A percentile compares a stretch with the other conserved stretches of the same genome.
Evolutionary conservation across 176 grass and related monocot genomes (phyloP).

Genomic region (Chloris gayana): DNA sequence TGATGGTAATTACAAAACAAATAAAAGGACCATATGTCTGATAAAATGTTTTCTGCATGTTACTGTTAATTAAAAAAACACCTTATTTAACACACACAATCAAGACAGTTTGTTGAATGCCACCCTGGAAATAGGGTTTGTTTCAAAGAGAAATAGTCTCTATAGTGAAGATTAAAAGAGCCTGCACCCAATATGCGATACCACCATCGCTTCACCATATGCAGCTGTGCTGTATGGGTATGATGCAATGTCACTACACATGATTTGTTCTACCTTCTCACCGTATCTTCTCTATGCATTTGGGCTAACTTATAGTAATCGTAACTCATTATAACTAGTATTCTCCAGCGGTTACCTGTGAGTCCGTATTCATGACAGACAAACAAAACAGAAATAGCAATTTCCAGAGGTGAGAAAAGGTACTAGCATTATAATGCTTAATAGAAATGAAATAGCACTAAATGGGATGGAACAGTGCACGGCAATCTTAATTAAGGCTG

Average conservation of each 20-base stretch:
- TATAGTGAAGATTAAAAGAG: too few relatives aligned
- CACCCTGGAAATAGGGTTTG: neutral
- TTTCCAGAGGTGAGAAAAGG: neutral
- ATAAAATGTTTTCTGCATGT: neutral
- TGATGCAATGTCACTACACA: neutral
- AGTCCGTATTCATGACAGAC: neutral
- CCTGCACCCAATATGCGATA: neutral
- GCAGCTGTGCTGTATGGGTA: neutral
- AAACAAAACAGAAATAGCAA: slow-evolving; percentile 1
- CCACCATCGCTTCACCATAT: neutral
- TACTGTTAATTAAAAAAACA: neutral
- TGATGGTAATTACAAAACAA: neutral
- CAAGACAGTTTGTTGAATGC: neutral
- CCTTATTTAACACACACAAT: neutral
- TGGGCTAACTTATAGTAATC: neutral
- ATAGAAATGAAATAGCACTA: neutral
- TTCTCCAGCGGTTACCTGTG: neutral
- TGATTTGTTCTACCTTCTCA: neutral
- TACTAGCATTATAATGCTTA: neutral
- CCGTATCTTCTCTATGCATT: neutral
- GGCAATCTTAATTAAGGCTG: neutral
- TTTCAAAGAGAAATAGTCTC: neutral
- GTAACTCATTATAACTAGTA: neutral
- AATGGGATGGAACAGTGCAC: neutral
- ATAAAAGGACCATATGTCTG: neutral